Conservation (phyloP, 176 grass and related monocot species). For the Thalia dealbata region DNA sequence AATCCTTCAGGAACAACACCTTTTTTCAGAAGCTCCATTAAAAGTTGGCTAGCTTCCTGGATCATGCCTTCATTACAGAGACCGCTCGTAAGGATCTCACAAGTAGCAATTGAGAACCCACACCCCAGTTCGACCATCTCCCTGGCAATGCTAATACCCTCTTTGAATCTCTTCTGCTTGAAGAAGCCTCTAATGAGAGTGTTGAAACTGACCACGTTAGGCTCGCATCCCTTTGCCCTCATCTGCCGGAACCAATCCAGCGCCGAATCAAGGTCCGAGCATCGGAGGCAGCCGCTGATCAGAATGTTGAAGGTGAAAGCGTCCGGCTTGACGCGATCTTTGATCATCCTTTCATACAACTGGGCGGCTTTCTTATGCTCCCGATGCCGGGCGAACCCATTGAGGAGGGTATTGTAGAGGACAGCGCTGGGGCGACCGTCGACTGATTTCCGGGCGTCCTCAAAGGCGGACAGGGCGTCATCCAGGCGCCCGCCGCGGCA, state of each 20-base stretch:
- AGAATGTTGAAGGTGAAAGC: conserved; percentile 11
- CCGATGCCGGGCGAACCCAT: not conserved
- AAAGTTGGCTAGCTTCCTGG: conserved; percentile 1
- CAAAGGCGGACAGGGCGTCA: conserved; percentile 2
- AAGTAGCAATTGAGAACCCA: conserved; percentile 1
- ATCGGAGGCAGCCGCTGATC: conserved; percentile 6
- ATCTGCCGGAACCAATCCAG: conserved; percentile 10
- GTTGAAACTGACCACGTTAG: conserved; percentile 8
- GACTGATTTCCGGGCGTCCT: not conserved
- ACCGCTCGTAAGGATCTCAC: not conserved
- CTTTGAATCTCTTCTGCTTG: conserved; percentile 1
- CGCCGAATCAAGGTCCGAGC: conserved; percentile 6
- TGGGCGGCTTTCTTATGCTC: not conserved
- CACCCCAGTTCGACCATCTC: conserved; percentile 8
- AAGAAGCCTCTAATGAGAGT: conserved; percentile 9
- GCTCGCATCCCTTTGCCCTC: conserved; percentile 8
- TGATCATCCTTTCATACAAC: conserved; percentile 4
- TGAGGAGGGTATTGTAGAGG: not conserved
- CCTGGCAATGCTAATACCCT: conserved; percentile 4
- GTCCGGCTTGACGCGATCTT: conserved; percentile 5
- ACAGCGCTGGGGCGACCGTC: not conserved
- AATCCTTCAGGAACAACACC: not conserved
- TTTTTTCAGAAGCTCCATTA: conserved; percentile 2
- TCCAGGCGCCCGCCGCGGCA: not conserved
- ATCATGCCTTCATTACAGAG: not conserved